Conservation (phyloP, 768 basidiomycete species). For the Termitomyces sp. region DNA sequence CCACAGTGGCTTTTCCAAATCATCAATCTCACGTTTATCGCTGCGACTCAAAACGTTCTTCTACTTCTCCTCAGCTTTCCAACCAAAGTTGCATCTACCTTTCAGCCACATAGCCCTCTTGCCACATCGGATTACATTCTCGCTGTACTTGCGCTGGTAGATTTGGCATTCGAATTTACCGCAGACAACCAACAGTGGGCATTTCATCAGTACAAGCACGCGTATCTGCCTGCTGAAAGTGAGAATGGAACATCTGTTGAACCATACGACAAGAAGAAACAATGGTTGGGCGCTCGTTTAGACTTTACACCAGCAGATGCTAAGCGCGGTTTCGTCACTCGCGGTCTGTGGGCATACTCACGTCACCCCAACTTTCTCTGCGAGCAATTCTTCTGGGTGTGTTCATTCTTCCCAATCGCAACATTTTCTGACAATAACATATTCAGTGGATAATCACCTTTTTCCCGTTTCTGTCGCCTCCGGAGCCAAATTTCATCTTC, state of each 20-base stretch:
- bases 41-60: conserved; percentile 76
- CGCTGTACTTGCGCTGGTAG: conserved; percentile 50
- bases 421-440: conserved; percentile 2
- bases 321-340: conserved; percentile 79
- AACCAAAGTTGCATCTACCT: conserved; percentile 48
- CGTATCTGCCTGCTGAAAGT: conserved; percentile 30
- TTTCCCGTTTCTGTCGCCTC: conserved; percentile 55
- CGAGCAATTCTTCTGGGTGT: conserved; percentile 86
- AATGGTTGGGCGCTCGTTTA: conserved; percentile 69
- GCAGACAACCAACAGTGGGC: conserved; percentile 93
- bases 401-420: conserved; percentile 21
- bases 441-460: conserved; percentile 64
- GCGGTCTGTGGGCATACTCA: conserved; percentile 82
- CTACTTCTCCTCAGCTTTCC: conserved; percentile 66
- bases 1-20: conserved; percentile 43
- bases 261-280: conserved; percentile 40
- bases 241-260: conserved; percentile 25
- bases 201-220: conserved; percentile 77
- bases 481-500: conserved; percentile 23
- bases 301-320: conserved; percentile 64
- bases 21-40: conserved; percentile 63
- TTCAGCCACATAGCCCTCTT: conserved; percentile 52
- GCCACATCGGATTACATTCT: conserved; percentile 61
- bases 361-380: conserved; percentile 93
- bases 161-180: conserved; percentile 70